A percentile compares a stretch with the other conserved stretches of the same genome.
Conservation (phyloP, 2,329 filamentous ascomycete genomes). For the Alternaria metachromatica region DNA sequence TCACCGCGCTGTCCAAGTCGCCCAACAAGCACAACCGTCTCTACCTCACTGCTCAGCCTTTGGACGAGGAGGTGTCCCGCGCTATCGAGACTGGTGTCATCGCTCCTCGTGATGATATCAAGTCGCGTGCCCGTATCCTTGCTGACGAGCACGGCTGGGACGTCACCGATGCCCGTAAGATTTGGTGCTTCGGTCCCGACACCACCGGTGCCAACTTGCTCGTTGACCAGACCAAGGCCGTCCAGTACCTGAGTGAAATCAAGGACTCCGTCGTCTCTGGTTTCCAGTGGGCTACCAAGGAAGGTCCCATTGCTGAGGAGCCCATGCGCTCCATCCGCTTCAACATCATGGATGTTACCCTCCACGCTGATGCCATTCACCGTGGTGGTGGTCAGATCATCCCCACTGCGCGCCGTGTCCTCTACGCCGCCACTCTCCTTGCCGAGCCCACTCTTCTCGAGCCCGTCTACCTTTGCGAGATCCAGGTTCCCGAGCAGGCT, state of each 20-base stretch:
- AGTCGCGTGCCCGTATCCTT: slow-evolving; percentile 92
- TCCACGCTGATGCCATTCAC: slow-evolving; percentile 99
- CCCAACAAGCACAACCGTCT: slow-evolving; percentile 99
- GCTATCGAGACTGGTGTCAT: slow-evolving; percentile 95
- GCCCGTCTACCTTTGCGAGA: slow-evolving; percentile 99
- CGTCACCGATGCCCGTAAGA: slow-evolving; percentile 99
- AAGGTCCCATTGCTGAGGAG: slow-evolving; percentile 98
- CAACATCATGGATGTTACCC: slow-evolving; percentile 99
- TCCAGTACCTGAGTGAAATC: slow-evolving; percentile 99
- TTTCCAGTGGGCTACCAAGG: slow-evolving; percentile 99
- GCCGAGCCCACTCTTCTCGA: slow-evolving; percentile 91
- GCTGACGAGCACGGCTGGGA: slow-evolving; percentile 99
- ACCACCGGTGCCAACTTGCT: slow-evolving; percentile 97
- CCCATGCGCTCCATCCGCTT: slow-evolving; percentile 96
- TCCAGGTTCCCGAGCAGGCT: slow-evolving; percentile 96
- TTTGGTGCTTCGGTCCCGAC: slow-evolving; percentile 99
- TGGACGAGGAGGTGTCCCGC: slow-evolving; percentile 87
- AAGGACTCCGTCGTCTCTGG: slow-evolving; percentile 99
- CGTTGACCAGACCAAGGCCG: slow-evolving; percentile 99
- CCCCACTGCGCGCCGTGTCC: slow-evolving; percentile 94
- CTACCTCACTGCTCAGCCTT: slow-evolving; percentile 90
- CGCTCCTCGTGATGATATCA: slow-evolving; percentile 96
- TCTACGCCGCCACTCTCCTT: slow-evolving; percentile 91
- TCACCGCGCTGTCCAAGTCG: slow-evolving; percentile 97
- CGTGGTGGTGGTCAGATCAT: slow-evolving; percentile 99